These are phyloP conservation scores for Apiotrichum sp. DNA, from an alignment of 1,284 basidiomycete genomes.

Conservation along the genomic window DNA sequence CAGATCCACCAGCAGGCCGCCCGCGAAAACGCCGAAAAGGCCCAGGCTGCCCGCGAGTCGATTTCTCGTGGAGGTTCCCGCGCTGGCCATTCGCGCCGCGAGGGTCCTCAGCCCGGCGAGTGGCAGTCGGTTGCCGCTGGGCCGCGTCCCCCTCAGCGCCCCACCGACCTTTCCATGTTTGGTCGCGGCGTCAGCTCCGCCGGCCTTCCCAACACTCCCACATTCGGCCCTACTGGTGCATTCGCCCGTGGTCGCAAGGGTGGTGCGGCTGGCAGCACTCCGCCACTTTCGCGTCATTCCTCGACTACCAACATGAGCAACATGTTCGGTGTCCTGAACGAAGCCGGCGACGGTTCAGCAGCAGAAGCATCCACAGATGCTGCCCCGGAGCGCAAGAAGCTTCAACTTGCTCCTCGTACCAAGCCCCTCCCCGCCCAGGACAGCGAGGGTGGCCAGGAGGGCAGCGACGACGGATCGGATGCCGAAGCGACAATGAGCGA, in stretches of 20 bases:
- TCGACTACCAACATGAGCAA: constrained; percentile 82
- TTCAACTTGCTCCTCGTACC: constrained; percentile 62
- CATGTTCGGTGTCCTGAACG: constrained; percentile 75
- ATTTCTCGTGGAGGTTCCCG: constrained; percentile 77
- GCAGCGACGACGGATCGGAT: constrained; percentile 48
- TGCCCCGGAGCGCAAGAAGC: constrained; percentile 62
- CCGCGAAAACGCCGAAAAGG: constrained; percentile 69
- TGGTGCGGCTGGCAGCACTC: constrained; percentile 50
- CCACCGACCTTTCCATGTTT: constrained; percentile 72
- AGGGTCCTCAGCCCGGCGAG: constrained; percentile 58
- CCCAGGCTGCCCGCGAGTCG: constrained; percentile 51
- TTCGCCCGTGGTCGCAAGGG: constrained; percentile 64
- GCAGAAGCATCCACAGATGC: constrained; percentile 45
- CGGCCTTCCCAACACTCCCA: constrained; percentile 61
- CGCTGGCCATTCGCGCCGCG: constrained; percentile 67
- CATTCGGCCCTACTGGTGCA: constrained; percentile 78
- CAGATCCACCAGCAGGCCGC: constrained; percentile 77
- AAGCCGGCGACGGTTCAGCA: constrained; percentile 48
- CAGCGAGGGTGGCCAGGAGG: constrained; percentile 23
- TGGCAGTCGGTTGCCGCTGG: constrained; percentile 68
- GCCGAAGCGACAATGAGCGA: constrained; percentile 60
- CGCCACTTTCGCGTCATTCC: constrained; percentile 67
- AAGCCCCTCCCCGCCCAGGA: constrained; percentile 49
- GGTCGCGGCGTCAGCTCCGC: constrained; percentile 70
- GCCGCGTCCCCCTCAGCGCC: constrained; percentile 50